Conservation (phyloP, 768 basidiomycete species). For the Kwoniella dendrophila region DNA sequence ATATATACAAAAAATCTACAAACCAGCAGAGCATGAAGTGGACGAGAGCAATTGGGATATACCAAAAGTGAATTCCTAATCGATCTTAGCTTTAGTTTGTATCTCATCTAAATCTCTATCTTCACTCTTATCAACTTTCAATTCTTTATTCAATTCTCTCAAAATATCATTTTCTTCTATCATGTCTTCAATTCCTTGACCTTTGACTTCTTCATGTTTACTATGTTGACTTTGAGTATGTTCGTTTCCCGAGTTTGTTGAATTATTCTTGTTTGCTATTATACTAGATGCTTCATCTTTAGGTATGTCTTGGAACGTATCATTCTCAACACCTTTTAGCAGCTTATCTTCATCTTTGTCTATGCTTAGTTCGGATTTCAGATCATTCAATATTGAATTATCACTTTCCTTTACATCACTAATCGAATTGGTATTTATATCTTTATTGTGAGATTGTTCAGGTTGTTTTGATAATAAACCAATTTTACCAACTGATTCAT, state of each 20-base stretch:
- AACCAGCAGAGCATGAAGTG: too few species aligned
- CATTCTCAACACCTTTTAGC: not conserved
- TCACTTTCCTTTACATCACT: conserved; percentile 17
- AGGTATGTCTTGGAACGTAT: too few species aligned
- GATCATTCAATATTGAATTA: conserved; percentile 3
- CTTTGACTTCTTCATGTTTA: not conserved
- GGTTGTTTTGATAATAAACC: not conserved
- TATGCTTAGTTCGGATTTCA: conserved; percentile 11
- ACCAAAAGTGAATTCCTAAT: conserved; percentile 10
- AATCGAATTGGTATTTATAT: not conserved
- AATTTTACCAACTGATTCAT: not conserved
- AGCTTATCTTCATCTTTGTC: conserved; percentile 19
- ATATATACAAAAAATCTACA: too few species aligned
- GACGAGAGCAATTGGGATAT: not conserved
- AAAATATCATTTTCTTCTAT: not conserved
- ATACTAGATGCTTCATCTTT: too few species aligned
- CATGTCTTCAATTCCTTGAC: conserved; percentile 6
- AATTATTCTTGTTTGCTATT: too few species aligned
- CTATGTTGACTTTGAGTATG: too few species aligned
- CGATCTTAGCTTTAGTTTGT: conserved; percentile 35
- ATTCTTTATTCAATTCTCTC: conserved; percentile 5
- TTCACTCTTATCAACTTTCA: conserved; percentile 3
- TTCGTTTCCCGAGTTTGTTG: too few species aligned
- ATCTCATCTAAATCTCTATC: conserved; percentile 11
- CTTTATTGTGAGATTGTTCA: not conserved